phyloP scores from a whole-genome alignment of 805 yeast species.

The Candida andamanensis region DNA sequence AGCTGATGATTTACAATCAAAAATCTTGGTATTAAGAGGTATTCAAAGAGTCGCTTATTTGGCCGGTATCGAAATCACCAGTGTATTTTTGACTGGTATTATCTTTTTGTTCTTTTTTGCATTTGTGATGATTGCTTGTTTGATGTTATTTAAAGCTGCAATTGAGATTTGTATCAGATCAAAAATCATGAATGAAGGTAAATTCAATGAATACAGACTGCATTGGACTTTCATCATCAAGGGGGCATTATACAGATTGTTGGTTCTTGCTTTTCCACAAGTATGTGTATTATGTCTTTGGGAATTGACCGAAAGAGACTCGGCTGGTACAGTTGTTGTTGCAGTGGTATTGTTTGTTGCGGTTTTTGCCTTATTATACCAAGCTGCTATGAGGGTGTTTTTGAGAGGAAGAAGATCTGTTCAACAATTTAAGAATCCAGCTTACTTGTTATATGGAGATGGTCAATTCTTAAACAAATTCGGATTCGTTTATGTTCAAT shows the following conservation, averaged over 20 bases:
- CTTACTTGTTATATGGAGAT: conserved; percentile 85
- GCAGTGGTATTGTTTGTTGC: conserved; percentile 68
- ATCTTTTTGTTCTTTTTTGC: conserved; percentile 77
- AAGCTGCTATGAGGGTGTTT: conserved; percentile 72
- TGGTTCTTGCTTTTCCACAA: conserved; percentile 85
- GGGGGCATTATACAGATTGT: conserved; percentile 82
- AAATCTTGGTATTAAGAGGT: conserved; percentile 81
- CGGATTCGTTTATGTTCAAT: conserved; percentile 91
- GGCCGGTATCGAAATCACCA: conserved; percentile 82
- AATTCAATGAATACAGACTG: conserved; percentile 69
- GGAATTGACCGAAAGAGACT: conserved; percentile 82
- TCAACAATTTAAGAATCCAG: conserved; percentile 79
- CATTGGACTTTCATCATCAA: conserved; percentile 84
- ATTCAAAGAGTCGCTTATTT: conserved; percentile 85
- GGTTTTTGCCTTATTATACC: conserved; percentile 53
- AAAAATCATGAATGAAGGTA: conserved; percentile 53
- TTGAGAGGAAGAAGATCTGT: conserved; percentile 69
- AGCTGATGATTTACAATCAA: conserved; percentile 50
- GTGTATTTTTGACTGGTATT: conserved; percentile 79
- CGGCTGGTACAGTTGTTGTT: conserved; percentile 75
- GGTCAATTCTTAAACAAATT: conserved; percentile 72
- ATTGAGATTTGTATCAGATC: conserved; percentile 60
- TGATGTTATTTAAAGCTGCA: conserved; percentile 61
- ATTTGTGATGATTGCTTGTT: conserved; percentile 51
- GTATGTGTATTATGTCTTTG: conserved; percentile 75